These are phyloP conservation scores for Chaetomium cochliodes DNA, from an alignment of 495 filamentous ascomycete genomes.

Conservation along the genomic window DNA sequence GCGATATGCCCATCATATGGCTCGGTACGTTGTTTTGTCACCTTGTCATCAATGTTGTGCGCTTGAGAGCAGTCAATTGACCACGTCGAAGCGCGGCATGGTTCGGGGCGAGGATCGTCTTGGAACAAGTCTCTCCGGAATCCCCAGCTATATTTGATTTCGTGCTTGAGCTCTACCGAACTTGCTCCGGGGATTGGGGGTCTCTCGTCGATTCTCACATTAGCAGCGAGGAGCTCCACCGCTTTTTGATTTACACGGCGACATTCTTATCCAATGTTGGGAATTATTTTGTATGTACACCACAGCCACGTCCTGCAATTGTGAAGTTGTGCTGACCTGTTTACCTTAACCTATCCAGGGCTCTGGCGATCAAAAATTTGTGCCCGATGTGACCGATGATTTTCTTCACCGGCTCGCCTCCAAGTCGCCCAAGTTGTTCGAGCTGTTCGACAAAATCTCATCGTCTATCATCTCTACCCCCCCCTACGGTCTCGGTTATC, in stretches of 20 bases:
- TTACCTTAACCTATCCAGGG: conserved; percentile 26
- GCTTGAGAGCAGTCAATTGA: too few species aligned
- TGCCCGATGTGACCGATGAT: conserved; percentile 22
- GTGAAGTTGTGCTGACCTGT: not conserved
- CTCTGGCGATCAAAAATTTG: conserved; percentile 36
- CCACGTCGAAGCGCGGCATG: conserved; percentile 44
- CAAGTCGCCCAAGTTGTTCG: not conserved
- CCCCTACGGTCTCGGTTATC: conserved; percentile 16
- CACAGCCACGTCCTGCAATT: too few species aligned
- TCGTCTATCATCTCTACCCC: not conserved
- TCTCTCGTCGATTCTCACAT: conserved; percentile 12
- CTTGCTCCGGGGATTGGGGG: conserved; percentile 41
- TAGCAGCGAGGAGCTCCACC: conserved; percentile 25
- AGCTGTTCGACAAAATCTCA: not conserved
- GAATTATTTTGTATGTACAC: conserved; percentile 31
- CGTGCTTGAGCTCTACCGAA: conserved; percentile 38
- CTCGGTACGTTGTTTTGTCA: not conserved
- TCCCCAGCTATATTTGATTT: conserved; percentile 41
- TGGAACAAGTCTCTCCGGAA: conserved; percentile 46
- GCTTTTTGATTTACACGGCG: conserved; percentile 37
- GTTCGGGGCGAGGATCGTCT: conserved; percentile 40
- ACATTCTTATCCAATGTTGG: conserved; percentile 40
- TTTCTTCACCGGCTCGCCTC: conserved; percentile 5
- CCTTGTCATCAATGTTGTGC: too few species aligned
- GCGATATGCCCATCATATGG: conserved; percentile 13